Evolutionary conservation across 2,329 filamentous ascomycete genomes (phyloP).

Genomic region (Colletotrichum liaoningense): DNA sequence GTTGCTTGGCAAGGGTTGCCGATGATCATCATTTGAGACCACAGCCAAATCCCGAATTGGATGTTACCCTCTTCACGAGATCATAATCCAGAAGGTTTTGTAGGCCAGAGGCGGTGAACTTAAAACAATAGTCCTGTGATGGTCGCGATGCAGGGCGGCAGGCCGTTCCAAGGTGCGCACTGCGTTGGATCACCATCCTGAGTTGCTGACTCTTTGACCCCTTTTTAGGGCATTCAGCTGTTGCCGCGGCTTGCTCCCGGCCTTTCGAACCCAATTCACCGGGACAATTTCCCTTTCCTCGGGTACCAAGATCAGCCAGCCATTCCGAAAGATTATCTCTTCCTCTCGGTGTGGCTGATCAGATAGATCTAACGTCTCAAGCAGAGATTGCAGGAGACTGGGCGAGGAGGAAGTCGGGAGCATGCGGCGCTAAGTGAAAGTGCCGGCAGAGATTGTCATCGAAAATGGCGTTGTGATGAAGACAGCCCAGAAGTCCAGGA

Average conservation of each 20-base stretch:
- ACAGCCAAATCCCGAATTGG: neutral
- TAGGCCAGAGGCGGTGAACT: neutral
- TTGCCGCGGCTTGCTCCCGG: neutral
- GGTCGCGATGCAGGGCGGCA: neutral
- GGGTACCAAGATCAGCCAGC: neutral
- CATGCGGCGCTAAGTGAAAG: neutral
- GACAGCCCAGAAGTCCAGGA: neutral
- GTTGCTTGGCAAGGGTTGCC: neutral
- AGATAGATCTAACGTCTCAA: neutral
- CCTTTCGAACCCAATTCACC: neutral
- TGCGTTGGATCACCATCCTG: neutral
- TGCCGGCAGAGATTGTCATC: neutral
- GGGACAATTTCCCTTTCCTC: neutral
- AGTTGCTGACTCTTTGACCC: neutral
- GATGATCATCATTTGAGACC: conserved; percentile 25
- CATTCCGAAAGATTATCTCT: neutral
- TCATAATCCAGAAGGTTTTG: too few species aligned
- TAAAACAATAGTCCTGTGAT: neutral
- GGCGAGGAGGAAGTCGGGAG: neutral
- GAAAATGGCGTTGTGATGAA: neutral
- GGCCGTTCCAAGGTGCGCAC: neutral
- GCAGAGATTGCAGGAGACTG: neutral
- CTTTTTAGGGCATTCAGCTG: neutral
- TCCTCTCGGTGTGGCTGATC: too few species aligned
- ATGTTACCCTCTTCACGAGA: neutral